Evolutionary conservation across 192 early-diverging fungal genomes (phyloP), one percentile per base, ranked within the genome.

Genomic region (Rhizophagus clarus): DNA sequence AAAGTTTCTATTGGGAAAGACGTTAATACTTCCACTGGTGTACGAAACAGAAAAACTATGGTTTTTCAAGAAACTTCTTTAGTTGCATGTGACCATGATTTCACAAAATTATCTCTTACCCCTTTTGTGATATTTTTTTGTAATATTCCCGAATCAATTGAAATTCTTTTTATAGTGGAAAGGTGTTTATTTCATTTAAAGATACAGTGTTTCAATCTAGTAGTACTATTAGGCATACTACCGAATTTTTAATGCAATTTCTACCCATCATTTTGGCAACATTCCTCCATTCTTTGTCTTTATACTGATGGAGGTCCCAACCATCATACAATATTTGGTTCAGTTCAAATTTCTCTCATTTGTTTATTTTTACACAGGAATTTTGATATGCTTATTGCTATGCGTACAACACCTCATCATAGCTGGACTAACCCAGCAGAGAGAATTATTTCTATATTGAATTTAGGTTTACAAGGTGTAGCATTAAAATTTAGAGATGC

Each of bases 271-370:
- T 8, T 26, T 10, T 26, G 7, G 24, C 7, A 64, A 26, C 11
- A 64, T 64, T 64, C 62, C 24, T 31, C 62, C 10, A 64, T 64
- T 64, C 24, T 64, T 64, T 64, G 62, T 64, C 10, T 64, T 26
- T 64, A 64, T 28, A 64, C 62, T 64, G 26, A 64, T 26, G 7
- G 62, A 24, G 10, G 26, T 64, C 26, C 26, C 3, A 8, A 64
- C 11, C 0, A 64, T 64, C 9, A 6, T 26, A 64, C 12, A 64
- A 29, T 64, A 26, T 64, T 64, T 64, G 8, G 26, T 31, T 64
- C 26, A 64, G 62, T 64, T 64, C 62, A 64, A 64, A 64, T 64
- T 64, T 64, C 62, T 64, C 62, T 64, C 24, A 64, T 64, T 64
- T 64, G 62, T 26, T 26, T 64, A 26, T 64, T 64, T 64, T 64